Conservation (phyloP, 1,284 basidiomycete genomes). For the Ganoderma lingzhi region DNA sequence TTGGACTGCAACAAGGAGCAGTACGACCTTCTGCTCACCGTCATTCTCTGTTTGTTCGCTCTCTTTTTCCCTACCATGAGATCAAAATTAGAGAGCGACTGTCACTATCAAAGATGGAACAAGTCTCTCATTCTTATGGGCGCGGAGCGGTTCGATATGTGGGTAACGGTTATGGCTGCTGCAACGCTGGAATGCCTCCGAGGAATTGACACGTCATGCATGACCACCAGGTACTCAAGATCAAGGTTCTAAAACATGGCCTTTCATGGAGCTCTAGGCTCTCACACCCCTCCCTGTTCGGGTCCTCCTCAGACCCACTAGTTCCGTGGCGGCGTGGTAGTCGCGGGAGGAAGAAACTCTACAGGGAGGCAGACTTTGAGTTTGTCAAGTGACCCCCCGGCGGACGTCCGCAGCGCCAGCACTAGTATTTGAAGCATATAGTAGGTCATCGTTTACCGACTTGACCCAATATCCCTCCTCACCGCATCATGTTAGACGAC, state of each 20-base stretch:
- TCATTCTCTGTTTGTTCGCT: too few relatives aligned
- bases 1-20: too few relatives aligned
- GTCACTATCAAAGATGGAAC: too few relatives aligned
- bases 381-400: background rate
- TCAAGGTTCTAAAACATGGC: background rate
- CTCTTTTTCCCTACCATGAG: too few relatives aligned
- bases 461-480: background rate
- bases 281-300: background rate
- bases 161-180: too few relatives aligned
- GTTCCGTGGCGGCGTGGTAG: background rate
- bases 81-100: too few relatives aligned
- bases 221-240: background rate
- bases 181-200: background rate
- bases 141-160: too few relatives aligned
- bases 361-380: background rate
- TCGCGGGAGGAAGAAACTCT: background rate
- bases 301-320: background rate
- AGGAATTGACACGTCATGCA: background rate
- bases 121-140: too few relatives aligned
- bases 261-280: background rate
- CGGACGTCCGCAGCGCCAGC: background rate
- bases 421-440: background rate
- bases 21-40: too few relatives aligned
- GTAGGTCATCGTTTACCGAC: background rate
- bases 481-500: conserved; percentile 3